These are phyloP conservation scores for Cercospora sojina DNA, from an alignment of 2,329 filamentous ascomycete genomes.

Conservation along the genomic window DNA sequence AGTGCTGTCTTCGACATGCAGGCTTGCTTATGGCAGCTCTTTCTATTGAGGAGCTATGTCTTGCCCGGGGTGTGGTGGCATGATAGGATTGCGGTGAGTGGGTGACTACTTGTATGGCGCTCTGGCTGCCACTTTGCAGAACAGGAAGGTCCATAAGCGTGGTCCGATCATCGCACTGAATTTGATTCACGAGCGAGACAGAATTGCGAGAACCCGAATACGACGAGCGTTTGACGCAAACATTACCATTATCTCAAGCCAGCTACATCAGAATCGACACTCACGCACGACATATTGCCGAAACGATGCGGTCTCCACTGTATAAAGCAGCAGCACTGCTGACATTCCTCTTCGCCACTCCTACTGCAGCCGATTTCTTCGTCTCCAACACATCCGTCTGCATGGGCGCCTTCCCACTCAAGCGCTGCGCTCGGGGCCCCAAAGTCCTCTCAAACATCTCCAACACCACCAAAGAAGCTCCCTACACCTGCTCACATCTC, in stretches of 20 bases:
- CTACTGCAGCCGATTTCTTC: constrained; percentile 25
- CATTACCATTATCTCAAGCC: too few relatives aligned
- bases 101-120: neutral
- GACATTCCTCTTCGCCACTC: constrained; percentile 4
- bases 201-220: neutral
- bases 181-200: neutral
- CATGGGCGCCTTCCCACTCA: constrained; percentile 24
- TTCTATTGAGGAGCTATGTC: neutral
- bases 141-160: neutral
- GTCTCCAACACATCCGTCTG: constrained; percentile 29
- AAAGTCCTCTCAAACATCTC: constrained; percentile 22
- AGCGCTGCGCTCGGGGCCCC: constrained; percentile 22
- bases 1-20: constrained; percentile 11
- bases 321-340: neutral
- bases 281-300: neutral
- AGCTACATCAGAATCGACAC: neutral
- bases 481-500: constrained; percentile 25
- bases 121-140: neutral
- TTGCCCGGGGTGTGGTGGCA: neutral
- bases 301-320: neutral
- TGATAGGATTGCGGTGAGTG: neutral
- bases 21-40: neutral
- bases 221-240: neutral
- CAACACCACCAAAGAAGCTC: constrained; percentile 12
- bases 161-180: neutral